A percentile compares a stretch with the other conserved stretches of the same genome.
These are phyloP conservation scores for Trichoderma virens DNA, from an alignment of 495 filamentous ascomycete genomes.

Conservation along the genomic window DNA sequence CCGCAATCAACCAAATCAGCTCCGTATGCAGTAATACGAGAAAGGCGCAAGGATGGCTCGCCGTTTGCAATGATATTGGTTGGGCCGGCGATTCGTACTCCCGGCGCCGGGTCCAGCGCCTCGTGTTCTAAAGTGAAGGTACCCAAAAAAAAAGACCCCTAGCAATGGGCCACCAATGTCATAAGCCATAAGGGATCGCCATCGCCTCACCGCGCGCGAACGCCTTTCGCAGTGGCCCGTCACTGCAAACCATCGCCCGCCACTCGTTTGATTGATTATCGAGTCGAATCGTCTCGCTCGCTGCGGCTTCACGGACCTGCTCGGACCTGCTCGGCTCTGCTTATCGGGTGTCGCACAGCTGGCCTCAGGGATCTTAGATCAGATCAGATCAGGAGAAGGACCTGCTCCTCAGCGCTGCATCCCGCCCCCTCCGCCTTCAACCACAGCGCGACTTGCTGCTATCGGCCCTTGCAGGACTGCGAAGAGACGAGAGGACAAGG, in stretches of 20 bases:
- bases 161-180: neutral
- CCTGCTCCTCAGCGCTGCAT: neutral
- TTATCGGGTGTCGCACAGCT: conserved; percentile 5
- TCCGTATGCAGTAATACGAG: neutral
- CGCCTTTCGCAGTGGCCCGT: conserved; percentile 8
- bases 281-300: neutral
- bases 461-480: neutral
- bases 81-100: conserved; percentile 6
- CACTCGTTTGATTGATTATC: neutral
- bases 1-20: neutral
- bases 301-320: neutral
- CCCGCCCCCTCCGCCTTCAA: neutral
- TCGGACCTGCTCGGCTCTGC: neutral
- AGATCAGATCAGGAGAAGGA: neutral
- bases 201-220: conserved; percentile 9
- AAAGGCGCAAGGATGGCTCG: neutral
- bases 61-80: neutral
- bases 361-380: neutral
- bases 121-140: neutral
- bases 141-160: neutral
- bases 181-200: conserved; percentile 3
- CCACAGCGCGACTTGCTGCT: neutral
- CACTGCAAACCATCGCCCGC: neutral
- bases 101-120: neutral
- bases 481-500: neutral